A percentile compares a stretch with the other conserved stretches of the same genome.
Evolutionary conservation across 257 asterid genomes (phyloP).

Genomic region (Cinchona pubescens): DNA sequence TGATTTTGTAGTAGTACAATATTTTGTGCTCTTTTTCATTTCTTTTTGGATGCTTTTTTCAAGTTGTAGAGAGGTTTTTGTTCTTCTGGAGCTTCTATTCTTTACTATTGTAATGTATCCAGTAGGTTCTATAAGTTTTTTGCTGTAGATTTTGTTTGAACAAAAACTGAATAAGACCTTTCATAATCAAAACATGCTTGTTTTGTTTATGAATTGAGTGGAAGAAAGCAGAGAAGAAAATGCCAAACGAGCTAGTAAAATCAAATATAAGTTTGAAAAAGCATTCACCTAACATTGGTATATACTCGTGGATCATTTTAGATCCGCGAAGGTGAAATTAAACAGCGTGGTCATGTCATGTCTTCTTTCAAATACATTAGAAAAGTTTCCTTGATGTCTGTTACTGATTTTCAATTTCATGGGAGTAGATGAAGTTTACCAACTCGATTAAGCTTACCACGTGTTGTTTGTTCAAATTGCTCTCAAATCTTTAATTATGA

Average conservation of each 20-base stretch:
- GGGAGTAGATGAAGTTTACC: background rate
- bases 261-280: background rate
- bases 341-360: background rate
- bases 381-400: background rate
- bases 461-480: too few relatives aligned
- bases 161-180: too few relatives aligned
- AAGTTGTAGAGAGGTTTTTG: background rate
- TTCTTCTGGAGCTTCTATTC: background rate
- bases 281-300: background rate
- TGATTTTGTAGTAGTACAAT: background rate
- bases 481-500: background rate
- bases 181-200: background rate
- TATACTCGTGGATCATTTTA: background rate
- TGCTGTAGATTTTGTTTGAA: background rate
- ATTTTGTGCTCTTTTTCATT: background rate
- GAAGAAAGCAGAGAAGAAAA: background rate
- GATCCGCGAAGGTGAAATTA: background rate
- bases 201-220: background rate
- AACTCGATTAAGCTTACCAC: background rate
- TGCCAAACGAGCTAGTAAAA: background rate
- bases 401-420: background rate
- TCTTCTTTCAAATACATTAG: background rate
- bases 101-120: background rate
- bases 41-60: background rate
- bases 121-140: background rate